phyloP scores from a whole-genome alignment of 306 rosid genomes.

The Trichosanthes cucumerina region DNA sequence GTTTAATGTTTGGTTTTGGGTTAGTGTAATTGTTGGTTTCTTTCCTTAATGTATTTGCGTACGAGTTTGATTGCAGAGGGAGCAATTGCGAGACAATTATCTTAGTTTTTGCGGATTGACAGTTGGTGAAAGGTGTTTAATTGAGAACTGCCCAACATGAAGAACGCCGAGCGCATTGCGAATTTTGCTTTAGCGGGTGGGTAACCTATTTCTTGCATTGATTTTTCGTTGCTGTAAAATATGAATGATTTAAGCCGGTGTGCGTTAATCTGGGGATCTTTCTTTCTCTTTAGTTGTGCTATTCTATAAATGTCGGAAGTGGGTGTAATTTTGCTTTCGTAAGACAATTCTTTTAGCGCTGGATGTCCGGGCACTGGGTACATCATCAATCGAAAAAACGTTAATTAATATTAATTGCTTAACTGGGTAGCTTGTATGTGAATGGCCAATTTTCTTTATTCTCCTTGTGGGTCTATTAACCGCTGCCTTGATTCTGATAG shows the following conservation, averaged over 20 bases:
- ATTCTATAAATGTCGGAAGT: background rate
- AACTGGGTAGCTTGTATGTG: background rate
- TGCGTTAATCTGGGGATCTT: background rate
- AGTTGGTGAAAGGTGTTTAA: slow-evolving; percentile 3
- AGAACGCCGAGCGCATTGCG: slow-evolving; percentile 71
- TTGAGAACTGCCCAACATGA: slow-evolving; percentile 34
- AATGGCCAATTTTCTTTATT: background rate
- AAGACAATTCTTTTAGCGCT: background rate
- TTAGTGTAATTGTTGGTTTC: background rate
- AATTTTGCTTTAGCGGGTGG: slow-evolving; percentile 89
- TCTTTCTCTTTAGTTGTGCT: background rate
- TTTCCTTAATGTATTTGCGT: background rate
- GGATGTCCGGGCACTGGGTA: background rate
- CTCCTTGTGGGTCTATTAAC: background rate
- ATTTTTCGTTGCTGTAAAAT: background rate
- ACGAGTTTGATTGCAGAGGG: slow-evolving; percentile 37
- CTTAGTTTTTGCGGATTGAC: slow-evolving; percentile 26
- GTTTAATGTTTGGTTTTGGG: background rate
- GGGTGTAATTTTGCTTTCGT: background rate
- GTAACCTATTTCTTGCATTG: slow-evolving; percentile 26
- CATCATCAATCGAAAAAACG: background rate
- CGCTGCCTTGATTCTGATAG: background rate
- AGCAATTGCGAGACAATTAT: slow-evolving; percentile 18
- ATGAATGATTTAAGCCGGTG: background rate
- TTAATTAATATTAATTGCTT: background rate